Evolutionary conservation across 345 rosid genomes (phyloP).

Genomic region (Diplotaxis tenuifolia): DNA sequence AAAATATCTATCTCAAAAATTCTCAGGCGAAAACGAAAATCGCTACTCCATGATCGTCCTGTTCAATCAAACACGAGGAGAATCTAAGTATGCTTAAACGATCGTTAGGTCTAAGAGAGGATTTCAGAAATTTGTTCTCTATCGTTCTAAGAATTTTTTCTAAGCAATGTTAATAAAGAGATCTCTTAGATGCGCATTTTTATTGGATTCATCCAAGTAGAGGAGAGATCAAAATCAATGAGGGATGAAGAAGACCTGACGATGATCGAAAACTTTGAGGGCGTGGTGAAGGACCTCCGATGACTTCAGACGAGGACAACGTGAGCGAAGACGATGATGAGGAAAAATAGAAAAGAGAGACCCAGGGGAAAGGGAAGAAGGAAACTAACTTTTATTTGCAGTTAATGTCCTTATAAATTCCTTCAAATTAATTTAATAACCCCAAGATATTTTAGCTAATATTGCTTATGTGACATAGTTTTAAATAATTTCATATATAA

Average conservation of each 20-base stretch:
- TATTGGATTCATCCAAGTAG: neutral
- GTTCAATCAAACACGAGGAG: neutral
- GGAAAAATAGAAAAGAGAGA: neutral
- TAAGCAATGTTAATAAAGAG: neutral
- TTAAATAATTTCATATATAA: too few species aligned
- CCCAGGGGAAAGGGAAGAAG: neutral
- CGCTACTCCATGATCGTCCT: conserved; percentile 16
- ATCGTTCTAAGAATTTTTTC: neutral
- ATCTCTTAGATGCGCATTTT: conserved; percentile 24
- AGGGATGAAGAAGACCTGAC: neutral
- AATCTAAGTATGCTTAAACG: neutral
- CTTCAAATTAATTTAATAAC: neutral
- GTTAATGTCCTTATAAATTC: conserved; percentile 10
- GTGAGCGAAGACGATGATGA: conserved; percentile 33
- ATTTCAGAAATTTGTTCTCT: neutral
- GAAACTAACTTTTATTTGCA: conserved; percentile 4
- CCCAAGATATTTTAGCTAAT: neutral
- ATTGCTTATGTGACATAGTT: too few species aligned
- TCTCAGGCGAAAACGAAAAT: too few species aligned
- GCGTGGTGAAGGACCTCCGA: conserved; percentile 24
- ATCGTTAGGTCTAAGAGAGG: neutral
- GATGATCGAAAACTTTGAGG: conserved; percentile 11
- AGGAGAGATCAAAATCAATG: neutral
- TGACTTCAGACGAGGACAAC: conserved; percentile 30
- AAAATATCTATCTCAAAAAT: too few species aligned